phyloP scores from a whole-genome alignment of 1,284 basidiomycete species.

The Sporisorium exsertum region DNA sequence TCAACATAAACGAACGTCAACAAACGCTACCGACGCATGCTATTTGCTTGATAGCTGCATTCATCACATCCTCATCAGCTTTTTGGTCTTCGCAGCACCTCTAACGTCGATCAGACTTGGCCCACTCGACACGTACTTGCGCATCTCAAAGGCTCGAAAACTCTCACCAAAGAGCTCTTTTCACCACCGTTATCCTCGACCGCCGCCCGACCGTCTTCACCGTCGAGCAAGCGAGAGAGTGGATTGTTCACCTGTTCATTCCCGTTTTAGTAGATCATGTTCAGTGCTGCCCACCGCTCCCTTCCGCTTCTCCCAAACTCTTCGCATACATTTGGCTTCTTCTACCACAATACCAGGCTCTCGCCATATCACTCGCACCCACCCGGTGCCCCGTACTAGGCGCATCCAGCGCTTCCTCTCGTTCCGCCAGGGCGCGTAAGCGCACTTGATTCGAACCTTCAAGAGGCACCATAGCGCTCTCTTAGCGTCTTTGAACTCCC shows the following conservation, averaged over 20 bases:
- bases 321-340: constrained; percentile 53
- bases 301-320: constrained; percentile 54
- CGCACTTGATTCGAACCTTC: constrained; percentile 8
- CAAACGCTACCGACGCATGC: background rate
- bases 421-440: constrained; percentile 10
- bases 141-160: background rate
- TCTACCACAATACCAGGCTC: constrained; percentile 49
- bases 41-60: background rate
- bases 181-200: background rate
- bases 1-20: background rate
- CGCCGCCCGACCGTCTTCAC: constrained; percentile 17
- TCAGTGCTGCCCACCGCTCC: constrained; percentile 50
- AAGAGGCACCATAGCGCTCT: constrained; percentile 5
- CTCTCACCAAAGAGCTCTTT: background rate
- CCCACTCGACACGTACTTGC: background rate
- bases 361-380: constrained; percentile 15
- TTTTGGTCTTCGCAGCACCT: background rate
- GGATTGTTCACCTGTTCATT: constrained; percentile 36
- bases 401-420: constrained; percentile 12
- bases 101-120: background rate
- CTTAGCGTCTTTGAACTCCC: constrained; percentile 8
- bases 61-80: background rate
- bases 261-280: constrained; percentile 39
- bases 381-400: constrained; percentile 29
- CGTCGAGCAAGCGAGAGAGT: constrained; percentile 45